Evolutionary conservation across 331 rosid species (phyloP).

Genomic region (Pyracantha coccinea): DNA sequence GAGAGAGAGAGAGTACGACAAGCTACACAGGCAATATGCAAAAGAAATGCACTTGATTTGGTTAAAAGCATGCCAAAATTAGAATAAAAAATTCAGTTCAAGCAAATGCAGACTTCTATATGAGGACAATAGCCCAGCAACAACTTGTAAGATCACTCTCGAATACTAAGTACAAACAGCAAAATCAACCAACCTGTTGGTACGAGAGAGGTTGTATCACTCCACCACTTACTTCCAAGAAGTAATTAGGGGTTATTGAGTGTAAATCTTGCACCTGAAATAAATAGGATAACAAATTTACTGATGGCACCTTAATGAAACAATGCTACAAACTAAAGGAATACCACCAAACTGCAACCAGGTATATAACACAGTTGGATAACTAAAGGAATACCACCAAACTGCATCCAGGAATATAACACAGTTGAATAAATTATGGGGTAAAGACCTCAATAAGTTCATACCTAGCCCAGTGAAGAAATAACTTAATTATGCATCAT

Average conservation of each 20-base stretch:
- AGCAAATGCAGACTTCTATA: not conserved
- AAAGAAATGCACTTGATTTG: not conserved
- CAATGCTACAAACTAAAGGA: not conserved
- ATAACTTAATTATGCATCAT: not conserved
- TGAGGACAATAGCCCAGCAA: not conserved
- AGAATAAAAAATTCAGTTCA: not conserved
- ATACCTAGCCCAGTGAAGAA: not conserved
- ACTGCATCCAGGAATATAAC: not conserved
- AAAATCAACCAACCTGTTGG: slow-evolving; percentile 77
- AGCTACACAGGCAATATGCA: not conserved
- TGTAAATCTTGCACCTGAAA: slow-evolving; percentile 93
- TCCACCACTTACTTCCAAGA: slow-evolving; percentile 93
- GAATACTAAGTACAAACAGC: slow-evolving; percentile 7
- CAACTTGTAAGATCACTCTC: not conserved
- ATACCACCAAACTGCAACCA: not conserved
- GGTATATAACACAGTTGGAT: not conserved
- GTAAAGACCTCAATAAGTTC: not conserved
- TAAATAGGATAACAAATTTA: slow-evolving; percentile 4
- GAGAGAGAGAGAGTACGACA: no score
- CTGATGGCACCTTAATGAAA: not conserved
- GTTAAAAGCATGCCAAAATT: not conserved
- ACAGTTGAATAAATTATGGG: not conserved
- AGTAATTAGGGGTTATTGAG: slow-evolving; percentile 78
- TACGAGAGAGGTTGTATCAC: slow-evolving; percentile 95
- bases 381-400: not conserved